phyloP scores from a whole-genome alignment of 2,329 filamentous ascomycete genomes.

The Monilinia vaccinii-corymbosi region DNA sequence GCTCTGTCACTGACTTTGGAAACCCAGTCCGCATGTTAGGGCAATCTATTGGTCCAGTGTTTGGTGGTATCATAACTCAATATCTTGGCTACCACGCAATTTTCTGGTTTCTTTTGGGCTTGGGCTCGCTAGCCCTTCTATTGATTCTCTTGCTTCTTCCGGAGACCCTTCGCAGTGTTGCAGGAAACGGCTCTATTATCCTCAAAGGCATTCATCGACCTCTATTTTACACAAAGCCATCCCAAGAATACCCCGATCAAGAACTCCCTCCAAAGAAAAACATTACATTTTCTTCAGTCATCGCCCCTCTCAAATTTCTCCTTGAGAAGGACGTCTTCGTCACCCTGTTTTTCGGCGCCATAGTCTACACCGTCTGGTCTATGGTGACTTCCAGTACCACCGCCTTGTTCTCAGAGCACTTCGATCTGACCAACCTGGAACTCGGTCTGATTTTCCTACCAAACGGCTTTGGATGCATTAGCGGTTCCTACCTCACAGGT shows the following conservation, averaged over 20 bases:
- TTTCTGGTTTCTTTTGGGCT: slow-evolving; percentile 40
- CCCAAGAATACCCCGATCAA: slow-evolving; percentile 16
- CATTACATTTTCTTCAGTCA: slow-evolving; percentile 29
- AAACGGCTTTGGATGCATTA: slow-evolving; percentile 15
- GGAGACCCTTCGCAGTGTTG: slow-evolving; percentile 21
- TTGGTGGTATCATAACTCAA: slow-evolving; percentile 39
- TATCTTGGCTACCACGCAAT: slow-evolving; percentile 39
- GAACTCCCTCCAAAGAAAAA: slow-evolving; percentile 19
- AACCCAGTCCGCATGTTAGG: slow-evolving; percentile 16
- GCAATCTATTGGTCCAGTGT: slow-evolving; percentile 35
- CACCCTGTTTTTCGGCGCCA: slow-evolving; percentile 27
- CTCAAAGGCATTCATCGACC: slow-evolving; percentile 34
- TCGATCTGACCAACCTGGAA: slow-evolving; percentile 32
- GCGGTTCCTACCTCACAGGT: slow-evolving; percentile 33
- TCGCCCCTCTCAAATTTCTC: slow-evolving; percentile 35
- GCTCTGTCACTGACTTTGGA: neutral
- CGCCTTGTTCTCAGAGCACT: slow-evolving; percentile 32
- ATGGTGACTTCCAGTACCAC: slow-evolving; percentile 29
- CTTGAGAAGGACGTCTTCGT: slow-evolving; percentile 38
- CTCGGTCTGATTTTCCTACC: slow-evolving; percentile 27
- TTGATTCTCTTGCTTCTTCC: slow-evolving; percentile 23
- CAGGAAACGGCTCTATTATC: slow-evolving; percentile 20
- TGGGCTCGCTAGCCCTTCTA: slow-evolving; percentile 31
- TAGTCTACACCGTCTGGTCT: slow-evolving; percentile 2
- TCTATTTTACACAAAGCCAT: slow-evolving; percentile 25